Evolutionary conservation across 768 basidiomycete genomes (phyloP), one percentile per base, ranked within the genome.

Genomic region (Xerocomus spinulosus): DNA sequence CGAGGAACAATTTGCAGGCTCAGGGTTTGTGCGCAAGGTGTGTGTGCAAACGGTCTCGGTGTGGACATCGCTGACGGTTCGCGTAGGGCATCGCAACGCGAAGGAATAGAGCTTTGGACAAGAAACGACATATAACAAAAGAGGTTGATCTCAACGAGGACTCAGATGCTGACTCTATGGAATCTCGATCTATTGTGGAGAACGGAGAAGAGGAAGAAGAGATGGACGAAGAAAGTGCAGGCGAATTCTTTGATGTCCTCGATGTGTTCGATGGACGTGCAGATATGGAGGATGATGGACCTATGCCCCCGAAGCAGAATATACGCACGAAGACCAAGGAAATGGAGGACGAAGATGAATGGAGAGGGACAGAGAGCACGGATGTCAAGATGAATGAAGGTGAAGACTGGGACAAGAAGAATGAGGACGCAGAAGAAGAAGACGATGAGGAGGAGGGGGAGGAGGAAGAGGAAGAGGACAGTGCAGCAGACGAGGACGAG

Each of bases 1-100:
- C 28, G 83, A 83, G 48, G 89, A 92, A n/a, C 71, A 75, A 3
- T 91, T 83, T 67, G 82, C 81, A 9, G 83, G 81, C 3, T 85
- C 85, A 52, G 56, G 51, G 13, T 75, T 77, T 51, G 55, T 62
- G 33, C 57, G 55, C 42, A 54, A 40, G 48, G 57, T 54, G 18
- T 14, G 51, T 39, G 9, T 24, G 14, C 36, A 5, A 28, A 28
- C 10, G 26, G 26, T 6, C 17, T 20, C 7, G n/a, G 35, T 26
- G 30, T 28, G 12, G 24, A 21, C 41, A 10, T 17, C 18, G 44
- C 30, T 34, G 25, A 51, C 18, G 1, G 18, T 34, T 44, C 41
- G 49, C 42, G 41, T 53, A 61, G 55, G 46, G 40, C 23, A 57
- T 35, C 8, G 23, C 33, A 24, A 6, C 23, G 9, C 43, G 56